Base-by-base conservation (phyloP, 1,139 yeast genomes). In the Debaryomycetaceae sp. region DNA sequence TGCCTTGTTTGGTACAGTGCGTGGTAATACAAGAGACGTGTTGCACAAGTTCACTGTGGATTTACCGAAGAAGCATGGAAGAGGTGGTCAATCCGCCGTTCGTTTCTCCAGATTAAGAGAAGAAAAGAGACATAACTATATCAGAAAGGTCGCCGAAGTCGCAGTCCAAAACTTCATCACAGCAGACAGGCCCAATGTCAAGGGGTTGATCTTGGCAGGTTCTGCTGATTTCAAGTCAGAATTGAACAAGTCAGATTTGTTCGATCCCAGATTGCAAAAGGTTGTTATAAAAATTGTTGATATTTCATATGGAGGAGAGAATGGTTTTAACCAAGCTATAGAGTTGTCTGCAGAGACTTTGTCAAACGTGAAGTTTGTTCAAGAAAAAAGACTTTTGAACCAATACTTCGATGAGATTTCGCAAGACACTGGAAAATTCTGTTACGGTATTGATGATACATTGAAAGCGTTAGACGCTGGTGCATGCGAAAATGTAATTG, bases 31-130 rank as follows among this genome's bases (percentile, higher is more conserved):
- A 42, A 84, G 99, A 76, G 97, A 95, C 53, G 87, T 93, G 42
- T 76, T 93, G 63, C 97, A 93, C 70, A 93, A 93, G 69, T 93
- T 93, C 72, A 86, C 97, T 3, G 99, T 93, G 48, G 99, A 93
- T 68, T 78, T 93, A 62, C 99, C 99, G 57, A 93, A 93, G 76
- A 93, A 93, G 87, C 99, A 93, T 77, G 99, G 99, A 60, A 87
- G 99, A 80, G 99, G 99, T 87, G 99, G 99, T 85, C 99, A 93
- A 76, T 93, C 99, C 50, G 99, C 99, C 40, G 67, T 93, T 56
- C 98, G 99, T 88, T 93, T 93, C 77, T 87, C 97, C 39, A 91
- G 99, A 78, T 80, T 93, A 68, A 87, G 99, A 81, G 99, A 93
- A 59, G 99, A 95, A 74, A 93, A 93, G 69, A 89, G 99, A 76